Evolutionary conservation across 495 filamentous ascomycete species (phyloP).

Genomic region (Bathelium albidoporum): DNA sequence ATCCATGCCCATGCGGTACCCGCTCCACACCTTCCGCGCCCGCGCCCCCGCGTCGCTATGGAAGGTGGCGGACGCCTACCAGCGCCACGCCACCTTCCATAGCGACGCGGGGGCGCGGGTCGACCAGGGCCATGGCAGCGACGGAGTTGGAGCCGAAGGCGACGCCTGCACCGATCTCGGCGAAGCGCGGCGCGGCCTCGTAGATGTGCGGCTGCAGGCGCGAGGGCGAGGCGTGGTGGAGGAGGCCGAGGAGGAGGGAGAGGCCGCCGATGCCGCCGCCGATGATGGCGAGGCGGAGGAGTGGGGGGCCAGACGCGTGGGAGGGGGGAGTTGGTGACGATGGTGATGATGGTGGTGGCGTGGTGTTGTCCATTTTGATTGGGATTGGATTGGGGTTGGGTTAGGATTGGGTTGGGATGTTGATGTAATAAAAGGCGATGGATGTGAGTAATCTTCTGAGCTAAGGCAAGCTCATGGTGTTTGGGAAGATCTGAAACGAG

Average conservation of each 20-base stretch:
- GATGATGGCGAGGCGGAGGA: conserved; percentile 1
- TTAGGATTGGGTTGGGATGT: not conserved
- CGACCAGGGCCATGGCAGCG: conserved; percentile 23
- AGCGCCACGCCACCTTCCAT: no score
- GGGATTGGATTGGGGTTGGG: not conserved
- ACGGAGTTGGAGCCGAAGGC: conserved; percentile 49
- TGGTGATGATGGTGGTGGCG: not conserved
- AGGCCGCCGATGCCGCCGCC: conserved; percentile 4
- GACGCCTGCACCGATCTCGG: conserved; percentile 34
- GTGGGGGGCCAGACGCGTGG: not conserved
- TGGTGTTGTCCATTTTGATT: not conserved
- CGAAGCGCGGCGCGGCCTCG: not conserved
- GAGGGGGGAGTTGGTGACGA: not conserved
- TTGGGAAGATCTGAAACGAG: not conserved
- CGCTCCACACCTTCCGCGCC: not conserved
- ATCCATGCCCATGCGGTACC: conserved; percentile 3
- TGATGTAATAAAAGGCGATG: not conserved
- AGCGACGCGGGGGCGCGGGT: not conserved
- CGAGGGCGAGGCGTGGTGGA: not conserved
- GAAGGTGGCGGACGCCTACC: not conserved
- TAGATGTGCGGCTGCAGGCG: not conserved
- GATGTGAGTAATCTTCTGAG: not conserved
- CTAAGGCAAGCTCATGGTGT: not conserved
- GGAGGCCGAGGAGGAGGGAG: conserved; percentile 5
- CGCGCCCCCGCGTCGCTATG: not conserved